A percentile compares a stretch with the other conserved stretches of the same genome.
These are phyloP conservation scores for Neoboletus magnificus DNA, from an alignment of 768 basidiomycete genomes.

Conservation along the genomic window DNA sequence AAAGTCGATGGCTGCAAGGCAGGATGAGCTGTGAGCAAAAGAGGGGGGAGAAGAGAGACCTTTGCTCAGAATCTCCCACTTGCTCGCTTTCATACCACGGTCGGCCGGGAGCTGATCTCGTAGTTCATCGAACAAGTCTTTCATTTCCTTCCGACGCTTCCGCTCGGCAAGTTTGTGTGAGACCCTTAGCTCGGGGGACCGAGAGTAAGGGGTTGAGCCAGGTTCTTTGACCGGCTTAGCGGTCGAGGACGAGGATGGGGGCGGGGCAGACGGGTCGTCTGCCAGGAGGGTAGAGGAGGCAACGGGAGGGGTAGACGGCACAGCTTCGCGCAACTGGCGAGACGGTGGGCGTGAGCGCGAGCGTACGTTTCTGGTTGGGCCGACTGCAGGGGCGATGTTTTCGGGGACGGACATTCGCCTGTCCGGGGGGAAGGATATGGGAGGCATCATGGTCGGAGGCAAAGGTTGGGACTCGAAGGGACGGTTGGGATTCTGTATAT, in stretches of 20 bases:
- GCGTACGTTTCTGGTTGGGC: constrained; percentile 53
- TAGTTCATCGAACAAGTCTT: constrained; percentile 95
- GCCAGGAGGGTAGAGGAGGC: constrained; percentile 32
- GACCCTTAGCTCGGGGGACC: constrained; percentile 90
- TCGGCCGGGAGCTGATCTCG: constrained; percentile 90
- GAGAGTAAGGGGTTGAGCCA: constrained; percentile 81
- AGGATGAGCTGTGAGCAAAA: not conserved
- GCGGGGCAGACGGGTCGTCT: constrained; percentile 43
- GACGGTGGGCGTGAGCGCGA: constrained; percentile 72
- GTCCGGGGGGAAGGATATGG: constrained; percentile 57
- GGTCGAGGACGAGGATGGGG: constrained; percentile 33
- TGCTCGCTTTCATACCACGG: constrained; percentile 93
- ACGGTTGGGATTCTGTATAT: constrained; percentile 40
- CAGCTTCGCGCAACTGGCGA: constrained; percentile 47
- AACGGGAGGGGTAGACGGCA: constrained; percentile 39
- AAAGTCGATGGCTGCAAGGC: constrained; percentile 76
- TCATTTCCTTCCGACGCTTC: constrained; percentile 98
- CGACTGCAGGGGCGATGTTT: constrained; percentile 42
- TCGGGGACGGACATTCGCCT: constrained; percentile 78
- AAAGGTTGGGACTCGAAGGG: constrained; percentile 48
- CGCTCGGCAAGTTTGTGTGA: constrained; percentile 97
- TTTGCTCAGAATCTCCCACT: constrained; percentile 99
- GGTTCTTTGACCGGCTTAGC: constrained; percentile 44
- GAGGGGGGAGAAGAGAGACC: constrained; percentile 43
- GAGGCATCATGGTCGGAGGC: constrained; percentile 52